Conservation (phyloP, 768 basidiomycete genomes). For the Rhodotorula babjevae region DNA sequence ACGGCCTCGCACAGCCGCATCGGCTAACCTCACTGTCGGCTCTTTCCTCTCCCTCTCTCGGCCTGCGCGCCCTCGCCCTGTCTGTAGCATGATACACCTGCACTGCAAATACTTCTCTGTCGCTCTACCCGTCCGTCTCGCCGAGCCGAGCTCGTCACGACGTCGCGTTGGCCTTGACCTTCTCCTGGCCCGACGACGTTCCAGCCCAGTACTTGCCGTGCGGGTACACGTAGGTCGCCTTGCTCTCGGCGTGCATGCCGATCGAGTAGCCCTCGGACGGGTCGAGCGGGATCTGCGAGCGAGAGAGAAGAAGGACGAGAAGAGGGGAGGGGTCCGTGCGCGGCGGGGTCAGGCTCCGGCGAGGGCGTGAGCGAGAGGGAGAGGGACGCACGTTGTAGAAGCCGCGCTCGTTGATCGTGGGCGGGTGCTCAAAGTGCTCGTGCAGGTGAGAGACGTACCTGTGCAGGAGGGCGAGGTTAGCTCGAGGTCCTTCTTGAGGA, state of each 20-base stretch:
- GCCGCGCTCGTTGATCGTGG: slow-evolving; percentile 76
- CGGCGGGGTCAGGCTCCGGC: neutral
- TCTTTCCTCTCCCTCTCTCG: too few relatives aligned
- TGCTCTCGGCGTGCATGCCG: slow-evolving; percentile 76
- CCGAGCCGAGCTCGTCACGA: too few relatives aligned
- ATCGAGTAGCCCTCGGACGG: slow-evolving; percentile 56
- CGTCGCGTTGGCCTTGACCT: neutral
- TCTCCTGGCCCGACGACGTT: neutral
- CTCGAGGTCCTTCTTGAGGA: too few relatives aligned
- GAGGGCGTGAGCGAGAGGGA: too few relatives aligned
- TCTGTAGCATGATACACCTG: neutral
- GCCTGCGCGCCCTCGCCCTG: neutral
- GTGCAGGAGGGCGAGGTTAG: neutral
- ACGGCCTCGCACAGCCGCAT: slow-evolving; percentile 11
- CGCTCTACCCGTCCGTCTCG: too few relatives aligned
- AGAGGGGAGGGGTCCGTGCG: neutral
- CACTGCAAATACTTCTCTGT: neutral
- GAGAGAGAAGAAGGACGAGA: too few relatives aligned
- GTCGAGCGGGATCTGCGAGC: slow-evolving; percentile 19
- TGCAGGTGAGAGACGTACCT: slow-evolving; percentile 72
- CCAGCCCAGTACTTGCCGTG: slow-evolving; percentile 70
- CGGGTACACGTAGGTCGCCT: slow-evolving; percentile 80
- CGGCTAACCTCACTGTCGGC: neutral
- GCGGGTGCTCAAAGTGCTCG: slow-evolving; percentile 84
- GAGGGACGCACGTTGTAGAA: slow-evolving; percentile 65